Evolutionary conservation across 2,329 filamentous ascomycete species (phyloP).

Genomic region (Pestalotiopsis sp.): DNA sequence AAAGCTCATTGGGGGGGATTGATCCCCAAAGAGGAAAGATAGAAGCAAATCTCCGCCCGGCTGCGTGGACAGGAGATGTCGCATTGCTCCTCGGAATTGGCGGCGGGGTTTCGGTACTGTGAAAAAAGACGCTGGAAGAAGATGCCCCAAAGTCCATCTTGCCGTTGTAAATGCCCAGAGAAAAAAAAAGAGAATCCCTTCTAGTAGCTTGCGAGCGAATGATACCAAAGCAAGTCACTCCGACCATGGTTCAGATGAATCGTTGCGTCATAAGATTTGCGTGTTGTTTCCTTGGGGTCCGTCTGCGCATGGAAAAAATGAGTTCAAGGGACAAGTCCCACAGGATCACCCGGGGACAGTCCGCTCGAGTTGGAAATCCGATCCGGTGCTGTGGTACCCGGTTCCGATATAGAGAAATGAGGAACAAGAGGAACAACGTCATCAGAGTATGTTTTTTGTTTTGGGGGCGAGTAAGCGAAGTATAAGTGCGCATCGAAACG

Average conservation of each 20-base stretch:
- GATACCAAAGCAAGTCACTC: constrained; percentile 7
- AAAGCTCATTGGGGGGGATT: not conserved
- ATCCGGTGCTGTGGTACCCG: constrained; percentile 29
- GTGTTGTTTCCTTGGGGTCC: constrained; percentile 18
- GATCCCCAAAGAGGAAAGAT: not conserved
- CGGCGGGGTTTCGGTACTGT: not conserved
- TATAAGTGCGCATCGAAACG: constrained; percentile 14
- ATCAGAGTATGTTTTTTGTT: constrained; percentile 8
- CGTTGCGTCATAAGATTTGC: constrained; percentile 36
- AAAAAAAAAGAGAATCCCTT: not conserved
- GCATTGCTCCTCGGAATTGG: not conserved
- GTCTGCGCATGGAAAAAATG: not conserved
- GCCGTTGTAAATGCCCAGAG: constrained; percentile 4
- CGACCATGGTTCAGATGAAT: not conserved
- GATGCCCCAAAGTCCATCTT: not conserved
- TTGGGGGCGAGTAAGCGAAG: constrained; percentile 9
- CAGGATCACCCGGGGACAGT: constrained; percentile 22
- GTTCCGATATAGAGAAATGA: constrained; percentile 18
- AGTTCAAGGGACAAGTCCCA: constrained; percentile 7
- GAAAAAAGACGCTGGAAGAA: not conserved
- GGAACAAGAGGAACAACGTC: constrained; percentile 19
- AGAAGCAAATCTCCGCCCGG: not conserved
- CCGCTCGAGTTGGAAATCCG: constrained; percentile 22
- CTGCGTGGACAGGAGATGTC: not conserved
- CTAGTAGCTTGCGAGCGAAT: constrained; percentile 4